phyloP scores from a whole-genome alignment of 306 rosid species.

The Psophocarpus tetragonolobus region DNA sequence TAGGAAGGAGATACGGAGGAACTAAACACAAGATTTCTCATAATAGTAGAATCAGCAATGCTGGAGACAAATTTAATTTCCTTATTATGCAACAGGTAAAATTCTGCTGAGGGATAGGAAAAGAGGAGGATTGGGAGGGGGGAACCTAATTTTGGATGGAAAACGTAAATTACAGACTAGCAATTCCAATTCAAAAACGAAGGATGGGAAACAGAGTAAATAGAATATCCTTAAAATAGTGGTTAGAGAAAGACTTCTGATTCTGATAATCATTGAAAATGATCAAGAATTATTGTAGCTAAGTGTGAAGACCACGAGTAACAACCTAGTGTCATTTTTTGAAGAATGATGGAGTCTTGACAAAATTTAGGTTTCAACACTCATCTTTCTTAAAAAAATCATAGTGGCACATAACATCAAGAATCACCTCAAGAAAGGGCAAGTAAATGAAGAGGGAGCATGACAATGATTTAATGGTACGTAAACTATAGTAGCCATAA shows the following conservation, averaged over 20 bases:
- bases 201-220: background rate
- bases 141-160: background rate
- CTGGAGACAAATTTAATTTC: background rate
- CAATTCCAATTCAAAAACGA: background rate
- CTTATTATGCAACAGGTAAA: background rate
- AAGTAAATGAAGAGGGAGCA: background rate
- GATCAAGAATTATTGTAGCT: background rate
- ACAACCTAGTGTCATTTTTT: background rate
- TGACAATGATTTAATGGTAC: background rate
- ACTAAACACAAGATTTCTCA: background rate
- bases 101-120: background rate
- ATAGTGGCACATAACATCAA: background rate
- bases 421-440: background rate
- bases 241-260: background rate
- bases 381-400: no score
- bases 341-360: background rate
- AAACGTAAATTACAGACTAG: background rate
- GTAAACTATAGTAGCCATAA: background rate
- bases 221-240: background rate
- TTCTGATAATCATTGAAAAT: background rate
- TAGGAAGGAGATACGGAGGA: background rate
- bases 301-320: background rate
- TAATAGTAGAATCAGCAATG: conserved; percentile 16
- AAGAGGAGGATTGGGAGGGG: background rate
- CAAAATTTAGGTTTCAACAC: no score